phyloP scores from a whole-genome alignment of 495 filamentous ascomycete genomes.

The Polyplosphaeria fusca region DNA sequence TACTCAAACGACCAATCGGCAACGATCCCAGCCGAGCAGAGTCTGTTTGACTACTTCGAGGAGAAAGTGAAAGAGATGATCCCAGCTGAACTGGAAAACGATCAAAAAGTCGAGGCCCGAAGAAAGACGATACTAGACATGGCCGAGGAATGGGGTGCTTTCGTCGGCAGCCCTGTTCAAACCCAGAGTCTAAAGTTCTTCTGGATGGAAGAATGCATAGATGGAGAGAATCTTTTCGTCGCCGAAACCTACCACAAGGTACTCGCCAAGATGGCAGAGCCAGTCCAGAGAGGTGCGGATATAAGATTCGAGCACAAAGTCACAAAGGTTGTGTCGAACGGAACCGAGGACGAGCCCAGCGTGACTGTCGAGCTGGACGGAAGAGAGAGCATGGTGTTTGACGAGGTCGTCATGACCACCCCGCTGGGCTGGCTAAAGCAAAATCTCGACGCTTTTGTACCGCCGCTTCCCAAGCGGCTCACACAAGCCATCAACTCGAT shows the following conservation, averaged over 20 bases:
- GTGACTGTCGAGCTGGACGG: constrained; percentile 51
- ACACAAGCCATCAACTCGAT: constrained; percentile 69
- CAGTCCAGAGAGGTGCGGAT: constrained; percentile 59
- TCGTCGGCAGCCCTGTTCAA: constrained; percentile 74
- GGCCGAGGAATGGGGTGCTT: constrained; percentile 78
- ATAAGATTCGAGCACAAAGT: constrained; percentile 62
- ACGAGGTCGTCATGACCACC: constrained; percentile 80
- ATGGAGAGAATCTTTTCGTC: constrained; percentile 87
- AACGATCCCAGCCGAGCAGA: constrained; percentile 61
- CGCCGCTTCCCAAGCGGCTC: constrained; percentile 64
- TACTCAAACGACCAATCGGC: constrained; percentile 67
- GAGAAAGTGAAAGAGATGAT: constrained; percentile 51
- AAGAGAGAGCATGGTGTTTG: constrained; percentile 58
- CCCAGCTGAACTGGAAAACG: constrained; percentile 46
- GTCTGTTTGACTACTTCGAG: constrained; percentile 74
- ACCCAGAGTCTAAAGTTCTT: constrained; percentile 88
- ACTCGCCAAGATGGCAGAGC: constrained; percentile 61
- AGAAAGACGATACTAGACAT: constrained; percentile 59
- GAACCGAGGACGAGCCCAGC: constrained; percentile 29
- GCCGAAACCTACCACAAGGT: constrained; percentile 82
- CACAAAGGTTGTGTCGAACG: constrained; percentile 46
- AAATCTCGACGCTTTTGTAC: constrained; percentile 67
- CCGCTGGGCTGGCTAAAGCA: constrained; percentile 88
- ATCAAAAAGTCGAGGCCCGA: constrained; percentile 48
- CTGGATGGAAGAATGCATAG: constrained; percentile 91